These are phyloP conservation scores for Pezicula carpinea DNA, from an alignment of 2,329 filamentous ascomycete species.

Conservation along the genomic window DNA sequence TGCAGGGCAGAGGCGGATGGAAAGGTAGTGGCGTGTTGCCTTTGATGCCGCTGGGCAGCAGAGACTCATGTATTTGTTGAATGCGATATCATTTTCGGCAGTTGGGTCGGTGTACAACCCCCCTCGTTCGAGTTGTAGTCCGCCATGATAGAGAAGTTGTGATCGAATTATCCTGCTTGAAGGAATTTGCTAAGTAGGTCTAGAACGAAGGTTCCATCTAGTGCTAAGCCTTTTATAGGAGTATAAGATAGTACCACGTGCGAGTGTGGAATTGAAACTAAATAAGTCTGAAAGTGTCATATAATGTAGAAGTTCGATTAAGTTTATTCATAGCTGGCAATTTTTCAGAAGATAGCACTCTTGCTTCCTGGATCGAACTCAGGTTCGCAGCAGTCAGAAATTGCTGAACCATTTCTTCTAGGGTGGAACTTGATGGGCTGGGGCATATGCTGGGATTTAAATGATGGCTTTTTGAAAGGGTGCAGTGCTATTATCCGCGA, in stretches of 20 bases:
- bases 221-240: constrained; percentile 33
- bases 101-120: constrained; percentile 31
- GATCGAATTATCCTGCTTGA: constrained; percentile 36
- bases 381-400: constrained; percentile 28
- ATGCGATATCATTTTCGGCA: constrained; percentile 1
- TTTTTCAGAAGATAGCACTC: constrained; percentile 5
- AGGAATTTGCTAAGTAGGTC: constrained; percentile 38
- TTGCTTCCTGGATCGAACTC: constrained; percentile 31
- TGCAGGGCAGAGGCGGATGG: constrained; percentile 1
- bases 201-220: constrained; percentile 43
- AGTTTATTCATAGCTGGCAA: constrained; percentile 14
- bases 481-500: constrained; percentile 26
- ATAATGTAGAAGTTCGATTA: constrained; percentile 27
- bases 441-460: constrained; percentile 14
- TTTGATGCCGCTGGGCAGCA: constrained; percentile 1
- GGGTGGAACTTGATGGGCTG: background rate
- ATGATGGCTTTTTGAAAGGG: constrained; percentile 35
- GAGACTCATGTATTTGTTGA: background rate
- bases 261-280: constrained; percentile 2
- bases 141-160: constrained; percentile 37
- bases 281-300: constrained; percentile 35
- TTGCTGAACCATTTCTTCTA: constrained; percentile 8
- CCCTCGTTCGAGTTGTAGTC: constrained; percentile 38
- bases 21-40: background rate
- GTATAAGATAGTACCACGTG: too few relatives aligned